Conservation (phyloP, 352 stramenopile genomes). For the Globisporangium parvum region DNA sequence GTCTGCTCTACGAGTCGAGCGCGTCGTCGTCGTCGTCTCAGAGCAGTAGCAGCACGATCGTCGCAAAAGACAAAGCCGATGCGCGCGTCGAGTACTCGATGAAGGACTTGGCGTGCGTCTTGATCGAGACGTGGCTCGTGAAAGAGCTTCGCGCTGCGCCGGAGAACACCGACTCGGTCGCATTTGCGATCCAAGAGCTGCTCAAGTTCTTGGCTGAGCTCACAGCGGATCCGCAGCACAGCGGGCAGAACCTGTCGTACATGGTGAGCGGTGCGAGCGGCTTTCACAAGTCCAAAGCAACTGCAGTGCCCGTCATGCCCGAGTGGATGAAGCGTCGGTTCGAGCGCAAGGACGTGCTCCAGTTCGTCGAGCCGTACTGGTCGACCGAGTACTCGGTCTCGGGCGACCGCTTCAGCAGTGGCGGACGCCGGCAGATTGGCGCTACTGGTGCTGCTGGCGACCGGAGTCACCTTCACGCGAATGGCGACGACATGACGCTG, state of each 20-base stretch:
- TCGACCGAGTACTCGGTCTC: conserved; percentile 73
- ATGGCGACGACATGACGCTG: conserved; percentile 41
- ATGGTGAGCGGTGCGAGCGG: neutral
- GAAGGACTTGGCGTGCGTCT: conserved; percentile 74
- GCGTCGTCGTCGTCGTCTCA: conserved; percentile 4
- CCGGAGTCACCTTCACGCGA: conserved; percentile 6
- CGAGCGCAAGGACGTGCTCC: conserved; percentile 76
- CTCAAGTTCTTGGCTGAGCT: conserved; percentile 76
- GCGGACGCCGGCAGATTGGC: conserved; percentile 13
- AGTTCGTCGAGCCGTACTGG: conserved; percentile 89
- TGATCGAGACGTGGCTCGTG: conserved; percentile 79
- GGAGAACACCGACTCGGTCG: conserved; percentile 76
- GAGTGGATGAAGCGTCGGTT: conserved; percentile 85
- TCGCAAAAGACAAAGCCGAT: conserved; percentile 35
- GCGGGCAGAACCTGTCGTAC: conserved; percentile 33
- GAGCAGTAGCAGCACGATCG: conserved; percentile 2
- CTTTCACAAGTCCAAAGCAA: conserved; percentile 13
- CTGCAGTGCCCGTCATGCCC: conserved; percentile 34
- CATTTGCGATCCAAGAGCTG: conserved; percentile 83
- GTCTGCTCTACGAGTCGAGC: conserved; percentile 46
- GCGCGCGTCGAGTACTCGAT: conserved; percentile 58
- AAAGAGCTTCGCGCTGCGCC: conserved; percentile 80
- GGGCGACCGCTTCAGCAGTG: conserved; percentile 12
- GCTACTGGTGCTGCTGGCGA: conserved; percentile 19
- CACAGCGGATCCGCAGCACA: conserved; percentile 67